These are phyloP conservation scores for Arctium minus DNA, from an alignment of 129 eudicot genomes.

Conservation along the genomic window DNA sequence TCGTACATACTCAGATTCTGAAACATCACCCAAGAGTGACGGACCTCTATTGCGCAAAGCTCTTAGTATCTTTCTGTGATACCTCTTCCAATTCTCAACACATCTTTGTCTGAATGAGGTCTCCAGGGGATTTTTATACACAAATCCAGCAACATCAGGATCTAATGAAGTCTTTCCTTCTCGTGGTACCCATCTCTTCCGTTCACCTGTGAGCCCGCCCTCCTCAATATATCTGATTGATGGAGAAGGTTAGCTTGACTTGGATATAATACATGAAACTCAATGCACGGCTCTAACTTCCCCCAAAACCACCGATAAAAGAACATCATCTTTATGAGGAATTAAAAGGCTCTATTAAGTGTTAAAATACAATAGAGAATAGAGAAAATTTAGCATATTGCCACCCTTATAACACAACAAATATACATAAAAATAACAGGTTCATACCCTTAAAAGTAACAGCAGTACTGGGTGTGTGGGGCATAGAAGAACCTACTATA, in stretches of 20 bases:
- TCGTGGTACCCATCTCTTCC: constrained; percentile 97
- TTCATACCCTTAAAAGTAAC: too few species aligned
- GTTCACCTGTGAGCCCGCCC: constrained; percentile 97
- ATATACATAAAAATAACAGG: too few species aligned
- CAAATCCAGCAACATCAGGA: constrained; percentile 84
- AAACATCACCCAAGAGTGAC: constrained; percentile 58
- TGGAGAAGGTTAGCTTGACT: constrained; percentile 26
- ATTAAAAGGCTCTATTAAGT: neutral
- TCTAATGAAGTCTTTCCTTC: constrained; percentile 90
- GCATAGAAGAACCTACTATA: too few species aligned
- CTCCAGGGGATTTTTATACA: constrained; percentile 74
- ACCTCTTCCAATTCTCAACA: constrained; percentile 72
- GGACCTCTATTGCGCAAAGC: constrained; percentile 82
- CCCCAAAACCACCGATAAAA: neutral
- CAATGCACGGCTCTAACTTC: neutral
- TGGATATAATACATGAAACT: neutral
- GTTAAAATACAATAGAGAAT: neutral
- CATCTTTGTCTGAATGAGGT: constrained; percentile 94
- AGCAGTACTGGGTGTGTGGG: too few species aligned
- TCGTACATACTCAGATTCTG: constrained; percentile 72
- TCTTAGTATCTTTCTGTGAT: constrained; percentile 74
- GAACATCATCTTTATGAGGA: neutral
- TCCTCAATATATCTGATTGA: constrained; percentile 69
- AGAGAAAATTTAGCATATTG: neutral
- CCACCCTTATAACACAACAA: neutral